A percentile compares a stretch with the other conserved stretches of the same genome.
Conservation (phyloP, 129 eudicot genomes). For the carrot (Daucus carota) region DH1_v3.0 NC_030387.2:6806001-6806500, state of each 20-base stretch:
- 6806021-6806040: conserved; percentile 93
- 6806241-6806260: neutral
- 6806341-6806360: neutral
- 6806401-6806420: neutral
- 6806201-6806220: neutral
- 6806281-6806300: neutral
- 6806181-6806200: neutral
- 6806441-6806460: neutral
- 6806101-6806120: neutral
- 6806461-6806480: neutral
- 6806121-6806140: neutral
- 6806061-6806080: neutral
- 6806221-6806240: neutral
- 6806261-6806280: neutral
- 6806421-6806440: neutral
- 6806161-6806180: neutral
- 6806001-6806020: conserved; percentile 74
- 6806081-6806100: neutral
- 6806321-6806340: neutral
- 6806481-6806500: neutral
- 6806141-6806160: neutral
- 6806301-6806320: neutral
- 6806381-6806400: neutral
- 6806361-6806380: neutral
- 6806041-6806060: conserved; percentile 61